A percentile compares a stretch with the other conserved stretches of the same genome.
Conservation (phyloP, 495 filamentous ascomycete species). For the Sordaria brevicollis region DNA sequence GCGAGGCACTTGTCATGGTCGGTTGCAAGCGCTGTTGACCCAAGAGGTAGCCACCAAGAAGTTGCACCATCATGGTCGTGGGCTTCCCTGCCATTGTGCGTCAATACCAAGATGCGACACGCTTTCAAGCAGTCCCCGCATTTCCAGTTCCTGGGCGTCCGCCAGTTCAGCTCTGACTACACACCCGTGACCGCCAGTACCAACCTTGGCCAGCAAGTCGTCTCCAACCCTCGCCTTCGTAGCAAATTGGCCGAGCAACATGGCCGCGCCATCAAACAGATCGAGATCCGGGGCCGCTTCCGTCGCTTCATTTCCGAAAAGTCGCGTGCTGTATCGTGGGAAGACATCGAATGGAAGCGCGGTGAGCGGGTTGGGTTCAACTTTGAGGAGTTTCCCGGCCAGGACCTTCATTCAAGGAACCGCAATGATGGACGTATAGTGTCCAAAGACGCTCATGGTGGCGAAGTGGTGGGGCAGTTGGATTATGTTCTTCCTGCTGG, state of each 20-base stretch:
- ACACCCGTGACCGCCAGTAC: not conserved
- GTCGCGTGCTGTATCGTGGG: constrained; percentile 9
- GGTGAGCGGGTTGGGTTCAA: constrained; percentile 9
- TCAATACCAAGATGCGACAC: constrained; percentile 12
- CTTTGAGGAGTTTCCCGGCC: constrained; percentile 13
- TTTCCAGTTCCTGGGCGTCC: constrained; percentile 13
- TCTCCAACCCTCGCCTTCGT: not conserved
- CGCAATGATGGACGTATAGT: constrained; percentile 11
- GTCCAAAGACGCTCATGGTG: constrained; percentile 19
- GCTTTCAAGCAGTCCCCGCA: constrained; percentile 10
- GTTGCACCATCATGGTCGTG: constrained; percentile 25
- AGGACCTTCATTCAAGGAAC: constrained; percentile 12
- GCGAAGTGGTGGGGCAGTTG: constrained; percentile 21
- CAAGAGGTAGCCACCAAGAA: constrained; percentile 9
- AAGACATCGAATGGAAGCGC: constrained; percentile 10
- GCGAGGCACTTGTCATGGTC: constrained; percentile 21
- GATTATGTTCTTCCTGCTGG: constrained; percentile 12
- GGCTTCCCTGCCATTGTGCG: constrained; percentile 16
- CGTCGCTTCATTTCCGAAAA: constrained; percentile 15
- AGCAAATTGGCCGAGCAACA: constrained; percentile 12
- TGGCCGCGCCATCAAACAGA: constrained; percentile 12
- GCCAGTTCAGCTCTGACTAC: not conserved
- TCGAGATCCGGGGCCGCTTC: constrained; percentile 17
- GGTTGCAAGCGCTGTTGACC: constrained; percentile 8
- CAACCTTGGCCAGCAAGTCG: not conserved